phyloP scores from a whole-genome alignment of 2,329 filamentous ascomycete genomes.

The Lizonia empirigonia region DNA sequence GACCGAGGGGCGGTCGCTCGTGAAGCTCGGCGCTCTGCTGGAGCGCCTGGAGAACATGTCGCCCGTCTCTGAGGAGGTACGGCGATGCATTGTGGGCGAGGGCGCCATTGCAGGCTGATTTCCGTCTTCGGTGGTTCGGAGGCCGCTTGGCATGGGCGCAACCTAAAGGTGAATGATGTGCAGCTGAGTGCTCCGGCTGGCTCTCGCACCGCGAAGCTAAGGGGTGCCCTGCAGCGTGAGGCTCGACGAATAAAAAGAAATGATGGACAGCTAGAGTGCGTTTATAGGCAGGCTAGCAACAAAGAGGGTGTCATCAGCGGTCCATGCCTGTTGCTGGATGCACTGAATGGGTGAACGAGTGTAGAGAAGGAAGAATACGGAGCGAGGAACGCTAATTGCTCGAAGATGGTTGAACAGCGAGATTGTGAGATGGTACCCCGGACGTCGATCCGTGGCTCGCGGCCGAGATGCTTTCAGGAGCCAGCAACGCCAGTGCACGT shows the following conservation, averaged over 20 bases:
- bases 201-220: conserved; percentile 21
- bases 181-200: conserved; percentile 16
- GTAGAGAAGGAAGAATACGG: conserved; percentile 2
- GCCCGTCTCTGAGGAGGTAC: conserved; percentile 42
- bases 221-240: conserved; percentile 23
- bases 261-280: conserved; percentile 17
- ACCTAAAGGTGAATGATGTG: conserved; percentile 2
- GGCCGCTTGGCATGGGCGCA: conserved; percentile 4
- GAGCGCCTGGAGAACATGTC: conserved; percentile 45
- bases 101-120: conserved; percentile 4
- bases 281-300: conserved; percentile 10
- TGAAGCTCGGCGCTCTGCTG: conserved; percentile 61
- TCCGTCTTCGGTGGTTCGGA: conserved; percentile 14
- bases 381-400: conserved; percentile 11
- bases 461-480: conserved; percentile 16
- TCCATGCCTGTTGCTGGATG: conserved; percentile 11
- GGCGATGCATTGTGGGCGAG: conserved; percentile 40
- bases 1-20: conserved; percentile 71
- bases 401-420: conserved; percentile 10
- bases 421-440: conserved; percentile 17
- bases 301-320: conserved; percentile 7
- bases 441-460: conserved; percentile 16
- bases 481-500: conserved; percentile 9
- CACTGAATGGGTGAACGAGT: conserved; percentile 6
- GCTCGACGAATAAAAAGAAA: conserved; percentile 22